phyloP scores from a whole-genome alignment of 1,284 basidiomycete genomes.

The Violaceomyces palustris region DNA sequence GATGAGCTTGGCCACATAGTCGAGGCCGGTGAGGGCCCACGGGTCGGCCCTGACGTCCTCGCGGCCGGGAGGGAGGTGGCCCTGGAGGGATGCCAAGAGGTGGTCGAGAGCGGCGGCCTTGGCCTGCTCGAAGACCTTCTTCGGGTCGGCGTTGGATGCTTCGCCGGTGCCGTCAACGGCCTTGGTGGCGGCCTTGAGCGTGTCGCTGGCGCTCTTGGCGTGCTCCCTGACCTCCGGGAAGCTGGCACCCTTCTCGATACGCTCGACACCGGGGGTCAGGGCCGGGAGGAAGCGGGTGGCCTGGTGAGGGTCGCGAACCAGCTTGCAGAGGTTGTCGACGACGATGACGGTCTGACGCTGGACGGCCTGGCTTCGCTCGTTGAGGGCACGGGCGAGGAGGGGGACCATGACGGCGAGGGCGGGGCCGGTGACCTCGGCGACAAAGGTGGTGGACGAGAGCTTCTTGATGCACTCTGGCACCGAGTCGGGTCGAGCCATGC shows the following conservation, averaged over 20 bases:
- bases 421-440: constrained; percentile 92
- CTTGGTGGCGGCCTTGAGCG: constrained; percentile 38
- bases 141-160: constrained; percentile 38
- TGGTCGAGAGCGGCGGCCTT: constrained; percentile 34
- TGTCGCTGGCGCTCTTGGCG: constrained; percentile 44
- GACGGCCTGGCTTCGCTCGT: constrained; percentile 80
- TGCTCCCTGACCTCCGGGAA: constrained; percentile 76
- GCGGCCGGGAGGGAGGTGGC: constrained; percentile 31
- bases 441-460: constrained; percentile 88
- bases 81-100: constrained; percentile 31
- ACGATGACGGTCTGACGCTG: constrained; percentile 72
- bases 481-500: constrained; percentile 75
- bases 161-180: constrained; percentile 22
- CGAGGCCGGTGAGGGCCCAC: constrained; percentile 40
- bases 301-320: constrained; percentile 84
- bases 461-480: constrained; percentile 94
- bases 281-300: constrained; percentile 84
- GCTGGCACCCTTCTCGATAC: constrained; percentile 82
- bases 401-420: constrained; percentile 94
- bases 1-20: constrained; percentile 40
- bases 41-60: constrained; percentile 38
- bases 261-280: constrained; percentile 84
- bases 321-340: constrained; percentile 94
- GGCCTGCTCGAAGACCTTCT: constrained; percentile 33
- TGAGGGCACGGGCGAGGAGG: constrained; percentile 82